A percentile compares a stretch with the other conserved stretches of the same genome.
Evolutionary conservation across 108 stramenopile genomes (phyloP).

Genomic region (Pseudonitzschia delicatissima): DNA sequence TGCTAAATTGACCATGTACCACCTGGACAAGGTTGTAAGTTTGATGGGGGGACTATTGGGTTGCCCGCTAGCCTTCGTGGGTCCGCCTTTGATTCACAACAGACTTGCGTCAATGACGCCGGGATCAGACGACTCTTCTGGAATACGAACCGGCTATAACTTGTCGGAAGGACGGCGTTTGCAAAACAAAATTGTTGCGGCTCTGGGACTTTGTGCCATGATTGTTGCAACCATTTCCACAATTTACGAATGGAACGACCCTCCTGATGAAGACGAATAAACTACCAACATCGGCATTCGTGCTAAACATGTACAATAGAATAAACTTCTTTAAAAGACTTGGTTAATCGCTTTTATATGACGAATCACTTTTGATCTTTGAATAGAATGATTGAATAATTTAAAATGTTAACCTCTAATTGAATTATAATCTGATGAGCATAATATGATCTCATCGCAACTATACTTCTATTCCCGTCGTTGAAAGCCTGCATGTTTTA

Average conservation of each 20-base stretch:
- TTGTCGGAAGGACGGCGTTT: conserved; percentile 7
- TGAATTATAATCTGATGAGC: too few species aligned
- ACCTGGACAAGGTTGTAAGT: conserved; percentile 65
- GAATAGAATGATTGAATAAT: too few species aligned
- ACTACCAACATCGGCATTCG: too few species aligned
- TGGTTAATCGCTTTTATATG: background rate
- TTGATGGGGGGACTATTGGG: conserved; percentile 61
- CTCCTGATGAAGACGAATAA: too few species aligned
- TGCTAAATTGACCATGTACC: conserved; percentile 44
- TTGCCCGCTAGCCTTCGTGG: conserved; percentile 58
- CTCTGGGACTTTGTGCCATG: conserved; percentile 54
- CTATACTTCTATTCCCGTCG: too few species aligned
- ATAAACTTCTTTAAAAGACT: background rate
- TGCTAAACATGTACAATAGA: too few species aligned
- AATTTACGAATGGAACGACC: conserved; percentile 33
- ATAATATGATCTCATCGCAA: too few species aligned
- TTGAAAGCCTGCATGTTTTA: conserved; percentile 7
- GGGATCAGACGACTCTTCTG: background rate
- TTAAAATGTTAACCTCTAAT: too few species aligned
- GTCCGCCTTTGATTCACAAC: conserved; percentile 68
- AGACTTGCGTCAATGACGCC: conserved; percentile 15
- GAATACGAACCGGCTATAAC: background rate
- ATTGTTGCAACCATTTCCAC: conserved; percentile 45
- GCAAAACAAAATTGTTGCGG: conserved; percentile 37
- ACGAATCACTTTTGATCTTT: background rate